These are phyloP conservation scores for Cyanidiococcus yangmingshanensis DNA, from an alignment of 23 red algal species.

Conservation along the genomic window DNA sequence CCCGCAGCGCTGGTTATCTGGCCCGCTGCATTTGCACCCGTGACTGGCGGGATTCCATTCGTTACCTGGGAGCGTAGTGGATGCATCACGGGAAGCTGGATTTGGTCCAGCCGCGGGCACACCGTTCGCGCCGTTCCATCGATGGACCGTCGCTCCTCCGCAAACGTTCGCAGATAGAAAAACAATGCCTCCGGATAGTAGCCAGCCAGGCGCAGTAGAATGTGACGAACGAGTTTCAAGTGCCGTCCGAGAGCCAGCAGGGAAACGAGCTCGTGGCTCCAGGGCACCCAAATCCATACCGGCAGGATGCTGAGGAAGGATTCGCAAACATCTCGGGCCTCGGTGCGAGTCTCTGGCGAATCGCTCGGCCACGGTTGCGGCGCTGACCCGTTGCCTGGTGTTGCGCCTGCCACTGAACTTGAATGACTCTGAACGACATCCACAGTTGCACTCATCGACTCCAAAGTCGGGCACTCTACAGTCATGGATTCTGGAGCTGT, in stretches of 20 bases:
- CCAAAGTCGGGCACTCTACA: background rate
- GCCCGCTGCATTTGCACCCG: background rate
- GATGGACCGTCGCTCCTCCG: slow-evolving; percentile 68
- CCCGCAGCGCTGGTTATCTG: background rate
- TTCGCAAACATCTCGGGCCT: background rate
- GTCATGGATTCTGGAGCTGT: background rate
- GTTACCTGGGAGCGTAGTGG: background rate
- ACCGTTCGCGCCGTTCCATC: slow-evolving; percentile 41
- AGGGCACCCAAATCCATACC: slow-evolving; percentile 94
- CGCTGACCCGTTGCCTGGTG: background rate
- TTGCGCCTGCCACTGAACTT: background rate
- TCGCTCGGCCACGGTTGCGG: background rate
- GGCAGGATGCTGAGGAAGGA: slow-evolving; percentile 42
- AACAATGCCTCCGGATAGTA: slow-evolving; percentile 85
- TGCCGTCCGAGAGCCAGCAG: slow-evolving; percentile 45
- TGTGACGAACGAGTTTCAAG: slow-evolving; percentile 29
- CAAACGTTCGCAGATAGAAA: slow-evolving; percentile 58
- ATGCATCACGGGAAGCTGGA: background rate
- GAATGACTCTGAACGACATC: background rate
- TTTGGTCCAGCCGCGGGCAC: slow-evolving; percentile 1
- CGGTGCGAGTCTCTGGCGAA: background rate
- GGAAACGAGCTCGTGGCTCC: slow-evolving; percentile 57
- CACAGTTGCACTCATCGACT: background rate
- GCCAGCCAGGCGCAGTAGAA: slow-evolving; percentile 52
- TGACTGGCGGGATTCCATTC: background rate